A percentile compares a stretch with the other conserved stretches of the same genome.
phyloP scores from a whole-genome alignment of 495 filamentous ascomycete genomes.

The Tuber microsphaerosporum region DNA sequence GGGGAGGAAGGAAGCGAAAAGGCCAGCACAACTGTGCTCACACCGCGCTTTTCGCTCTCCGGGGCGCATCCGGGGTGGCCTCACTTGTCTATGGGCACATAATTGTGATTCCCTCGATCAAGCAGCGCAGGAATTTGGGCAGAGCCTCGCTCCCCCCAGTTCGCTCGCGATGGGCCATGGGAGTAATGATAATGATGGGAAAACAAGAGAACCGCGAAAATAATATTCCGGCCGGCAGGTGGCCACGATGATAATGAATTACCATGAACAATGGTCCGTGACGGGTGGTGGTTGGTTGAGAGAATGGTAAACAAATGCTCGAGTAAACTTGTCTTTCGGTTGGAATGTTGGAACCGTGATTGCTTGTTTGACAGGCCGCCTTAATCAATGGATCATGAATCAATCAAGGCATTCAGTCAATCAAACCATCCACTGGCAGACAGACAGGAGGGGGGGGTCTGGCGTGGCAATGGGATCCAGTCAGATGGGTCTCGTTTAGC shows the following conservation, averaged over 20 bases:
- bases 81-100: not conserved
- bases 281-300: not conserved
- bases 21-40: conserved; percentile 10
- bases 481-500: conserved; percentile 35
- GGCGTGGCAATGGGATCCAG: conserved; percentile 20
- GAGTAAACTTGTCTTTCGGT: not conserved
- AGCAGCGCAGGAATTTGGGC: not conserved
- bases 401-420: conserved; percentile 1
- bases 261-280: not conserved
- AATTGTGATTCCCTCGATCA: not conserved
- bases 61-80: not conserved
- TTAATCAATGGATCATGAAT: not conserved
- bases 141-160: not conserved
- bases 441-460: not conserved
- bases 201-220: not conserved
- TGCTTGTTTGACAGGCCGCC: not conserved
- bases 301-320: not conserved
- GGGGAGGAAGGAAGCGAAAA: conserved; percentile 13
- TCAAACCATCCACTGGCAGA: not conserved
- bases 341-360: conserved; percentile 1
- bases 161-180: not conserved
- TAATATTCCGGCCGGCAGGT: not conserved
- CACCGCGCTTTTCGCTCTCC: conserved; percentile 2
- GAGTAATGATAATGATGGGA: not conserved
- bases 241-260: not conserved